Percentiles rank a stretch among this genome's conserved stretches.
phyloP scores from a whole-genome alignment of 2,329 filamentous ascomycete species.

The Coniella lustricola region DNA sequence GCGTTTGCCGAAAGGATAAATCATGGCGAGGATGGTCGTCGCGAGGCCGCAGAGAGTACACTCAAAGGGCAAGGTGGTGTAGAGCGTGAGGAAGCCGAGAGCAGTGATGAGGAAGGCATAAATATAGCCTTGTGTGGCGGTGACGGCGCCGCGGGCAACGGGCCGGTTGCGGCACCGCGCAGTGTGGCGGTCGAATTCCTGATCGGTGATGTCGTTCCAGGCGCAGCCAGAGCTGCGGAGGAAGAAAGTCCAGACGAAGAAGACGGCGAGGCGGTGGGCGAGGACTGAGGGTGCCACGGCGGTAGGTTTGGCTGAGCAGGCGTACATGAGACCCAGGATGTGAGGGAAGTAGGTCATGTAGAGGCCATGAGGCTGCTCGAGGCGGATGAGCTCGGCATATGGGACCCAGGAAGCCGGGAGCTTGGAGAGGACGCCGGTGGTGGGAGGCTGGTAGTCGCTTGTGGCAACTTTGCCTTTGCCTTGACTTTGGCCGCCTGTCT shows the following conservation, averaged over 20 bases:
- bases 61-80: slow-evolving; percentile 17
- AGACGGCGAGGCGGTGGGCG: slow-evolving; percentile 32
- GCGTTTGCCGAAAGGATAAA: slow-evolving; percentile 29
- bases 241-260: slow-evolving; percentile 34
- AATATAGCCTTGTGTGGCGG: slow-evolving; percentile 31
- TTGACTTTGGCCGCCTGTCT: no score
- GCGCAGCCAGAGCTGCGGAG: slow-evolving; percentile 45
- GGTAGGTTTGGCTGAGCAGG: slow-evolving; percentile 30
- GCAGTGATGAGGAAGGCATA: slow-evolving; percentile 35
- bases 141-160: slow-evolving; percentile 43
- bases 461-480: no score
- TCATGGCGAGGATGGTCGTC: slow-evolving; percentile 21
- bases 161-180: slow-evolving; percentile 43
- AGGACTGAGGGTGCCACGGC: slow-evolving; percentile 19
- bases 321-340: slow-evolving; percentile 36
- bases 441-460: slow-evolving; percentile 3
- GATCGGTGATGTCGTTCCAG: slow-evolving; percentile 50
- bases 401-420: slow-evolving; percentile 45
- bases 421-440: slow-evolving; percentile 9
- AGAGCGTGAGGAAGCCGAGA: slow-evolving; percentile 33
- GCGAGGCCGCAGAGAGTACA: slow-evolving; percentile 18
- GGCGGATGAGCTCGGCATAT: slow-evolving; percentile 45
- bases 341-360: slow-evolving; percentile 47
- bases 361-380: slow-evolving; percentile 43
- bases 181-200: slow-evolving; percentile 45